Percentiles rank a stretch among this genome's conserved stretches.
phyloP scores from a whole-genome alignment of 371 early-diverging fungal species.

The Syncephalastrum sp. region DNA sequence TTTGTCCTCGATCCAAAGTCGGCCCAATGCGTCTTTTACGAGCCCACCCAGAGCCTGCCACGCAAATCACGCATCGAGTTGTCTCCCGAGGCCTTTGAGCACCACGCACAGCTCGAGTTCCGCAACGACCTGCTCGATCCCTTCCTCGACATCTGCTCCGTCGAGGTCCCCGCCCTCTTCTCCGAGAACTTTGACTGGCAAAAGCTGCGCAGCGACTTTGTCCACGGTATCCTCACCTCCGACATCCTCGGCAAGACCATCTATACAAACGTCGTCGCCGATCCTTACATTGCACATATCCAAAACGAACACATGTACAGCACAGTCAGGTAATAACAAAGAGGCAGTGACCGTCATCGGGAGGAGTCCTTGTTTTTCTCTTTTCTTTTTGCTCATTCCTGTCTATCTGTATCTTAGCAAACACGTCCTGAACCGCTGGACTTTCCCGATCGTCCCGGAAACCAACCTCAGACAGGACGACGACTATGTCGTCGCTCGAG shows the following conservation, averaged over 20 bases:
- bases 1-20: constrained; percentile 80
- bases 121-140: constrained; percentile 93
- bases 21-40: constrained; percentile 81
- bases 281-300: constrained; percentile 85
- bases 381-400: neutral
- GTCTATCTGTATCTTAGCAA: constrained; percentile 39
- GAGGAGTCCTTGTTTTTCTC: too few relatives aligned
- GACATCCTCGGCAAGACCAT: constrained; percentile 89
- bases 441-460: constrained; percentile 93
- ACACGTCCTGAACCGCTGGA: constrained; percentile 90
- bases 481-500: constrained; percentile 71
- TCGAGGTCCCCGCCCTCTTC: constrained; percentile 92
- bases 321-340: constrained; percentile 57
- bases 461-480: constrained; percentile 69
- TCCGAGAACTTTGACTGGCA: constrained; percentile 98
- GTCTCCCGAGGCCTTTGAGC: constrained; percentile 62
- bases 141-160: constrained; percentile 89
- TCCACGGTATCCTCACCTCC: constrained; percentile 87
- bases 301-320: constrained; percentile 82
- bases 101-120: constrained; percentile 71
- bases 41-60: constrained; percentile 70
- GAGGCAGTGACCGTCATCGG: neutral
- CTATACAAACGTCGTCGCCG: constrained; percentile 74
- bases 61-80: constrained; percentile 59
- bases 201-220: constrained; percentile 86